Conservation (phyloP, 352 stramenopile species). For the Phytopythium aichiense region DNA sequence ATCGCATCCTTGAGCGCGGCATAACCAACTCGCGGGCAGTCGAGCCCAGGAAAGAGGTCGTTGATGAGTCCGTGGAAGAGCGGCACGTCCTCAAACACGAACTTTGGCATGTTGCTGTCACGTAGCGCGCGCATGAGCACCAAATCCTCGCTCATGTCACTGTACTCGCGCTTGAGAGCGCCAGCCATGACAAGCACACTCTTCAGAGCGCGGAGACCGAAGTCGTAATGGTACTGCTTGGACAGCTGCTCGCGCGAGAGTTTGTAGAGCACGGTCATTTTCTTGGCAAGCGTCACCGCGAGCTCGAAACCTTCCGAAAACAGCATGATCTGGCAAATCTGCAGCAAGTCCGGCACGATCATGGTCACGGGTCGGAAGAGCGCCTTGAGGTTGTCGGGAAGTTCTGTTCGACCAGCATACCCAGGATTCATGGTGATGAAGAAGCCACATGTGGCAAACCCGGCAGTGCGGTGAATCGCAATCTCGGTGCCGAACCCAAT, state of each 20-base stretch:
- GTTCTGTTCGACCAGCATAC: conserved; percentile 89
- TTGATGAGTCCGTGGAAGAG: conserved; percentile 94
- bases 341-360: conserved; percentile 90
- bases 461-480: conserved; percentile 87
- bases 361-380: conserved; percentile 93
- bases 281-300: conserved; percentile 87
- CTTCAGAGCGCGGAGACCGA: conserved; percentile 92
- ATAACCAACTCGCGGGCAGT: conserved; percentile 92
- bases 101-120: conserved; percentile 97
- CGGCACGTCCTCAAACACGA: conserved; percentile 95
- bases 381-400: conserved; percentile 92
- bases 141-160: conserved; percentile 90
- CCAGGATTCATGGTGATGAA: conserved; percentile 96
- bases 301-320: conserved; percentile 93
- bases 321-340: conserved; percentile 95
- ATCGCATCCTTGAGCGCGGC: conserved; percentile 88
- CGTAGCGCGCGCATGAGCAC: conserved; percentile 94
- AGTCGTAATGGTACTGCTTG: conserved; percentile 96
- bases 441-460: conserved; percentile 92
- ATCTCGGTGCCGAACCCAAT: conserved; percentile 92
- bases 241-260: conserved; percentile 93
- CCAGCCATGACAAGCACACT: conserved; percentile 94
- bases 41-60: conserved; percentile 92
- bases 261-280: conserved; percentile 95
- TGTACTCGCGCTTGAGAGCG: conserved; percentile 91